Evolutionary conservation across 1,284 basidiomycete genomes (phyloP).

Genomic region (Ceratobasidium sp.): DNA sequence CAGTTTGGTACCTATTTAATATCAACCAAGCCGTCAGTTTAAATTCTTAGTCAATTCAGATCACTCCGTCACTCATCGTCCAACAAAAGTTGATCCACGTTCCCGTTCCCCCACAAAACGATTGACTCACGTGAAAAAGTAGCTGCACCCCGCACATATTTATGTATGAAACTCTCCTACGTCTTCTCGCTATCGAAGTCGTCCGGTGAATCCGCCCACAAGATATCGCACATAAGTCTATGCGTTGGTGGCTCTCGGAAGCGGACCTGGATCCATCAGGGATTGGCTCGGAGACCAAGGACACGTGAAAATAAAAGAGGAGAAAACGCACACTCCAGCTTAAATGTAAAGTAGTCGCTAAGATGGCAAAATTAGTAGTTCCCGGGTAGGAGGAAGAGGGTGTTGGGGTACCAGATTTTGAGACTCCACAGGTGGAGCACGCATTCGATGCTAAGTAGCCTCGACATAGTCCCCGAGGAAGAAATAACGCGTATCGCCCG

Average conservation of each 20-base stretch:
- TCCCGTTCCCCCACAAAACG: too few species aligned
- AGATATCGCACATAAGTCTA: constrained; percentile 94
- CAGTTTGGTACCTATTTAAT: constrained; percentile 83
- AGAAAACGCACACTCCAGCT: constrained; percentile 83
- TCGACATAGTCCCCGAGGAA: constrained; percentile 99
- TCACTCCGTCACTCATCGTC: background rate
- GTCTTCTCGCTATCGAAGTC: constrained; percentile 94
- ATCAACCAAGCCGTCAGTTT: background rate
- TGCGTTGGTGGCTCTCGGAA: constrained; percentile 96
- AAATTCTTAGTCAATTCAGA: constrained; percentile 40
- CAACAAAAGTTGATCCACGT: background rate
- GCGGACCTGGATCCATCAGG: constrained; percentile 70
- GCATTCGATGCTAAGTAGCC: constrained; percentile 98
- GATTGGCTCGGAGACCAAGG: constrained; percentile 36
- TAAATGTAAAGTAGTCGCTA: constrained; percentile 98
- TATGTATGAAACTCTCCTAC: constrained; percentile 88
- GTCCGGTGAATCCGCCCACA: constrained; percentile 95
- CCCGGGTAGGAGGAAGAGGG: constrained; percentile 91
- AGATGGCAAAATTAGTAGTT: constrained; percentile 99
- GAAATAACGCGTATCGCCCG: constrained; percentile 92
- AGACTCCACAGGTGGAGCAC: constrained; percentile 93
- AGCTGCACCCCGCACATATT: constrained; percentile 95
- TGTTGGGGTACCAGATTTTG: constrained; percentile 95
- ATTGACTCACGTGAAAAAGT: constrained; percentile 90
- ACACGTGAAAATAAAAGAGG: constrained; percentile 17